Percentiles rank a stretch among this genome's conserved stretches.
Evolutionary conservation across 805 yeast genomes (phyloP).

Genomic region (Scheffersomyces amazonensis): DNA sequence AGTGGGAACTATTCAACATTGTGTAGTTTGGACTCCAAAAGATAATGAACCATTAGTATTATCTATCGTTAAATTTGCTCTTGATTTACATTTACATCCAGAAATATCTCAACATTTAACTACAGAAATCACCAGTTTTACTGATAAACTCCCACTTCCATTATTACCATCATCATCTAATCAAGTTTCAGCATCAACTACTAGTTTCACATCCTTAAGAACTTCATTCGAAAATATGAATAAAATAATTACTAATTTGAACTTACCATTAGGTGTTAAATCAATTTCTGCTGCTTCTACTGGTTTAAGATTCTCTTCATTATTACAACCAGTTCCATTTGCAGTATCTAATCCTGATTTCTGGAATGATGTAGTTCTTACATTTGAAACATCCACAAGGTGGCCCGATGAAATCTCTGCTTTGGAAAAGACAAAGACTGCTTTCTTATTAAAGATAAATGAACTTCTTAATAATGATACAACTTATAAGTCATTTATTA

Average conservation of each 20-base stretch:
- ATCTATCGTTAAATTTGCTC: conserved; percentile 60
- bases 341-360: conserved; percentile 73
- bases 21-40: conserved; percentile 77
- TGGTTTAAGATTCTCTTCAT: conserved; percentile 70
- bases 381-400: conserved; percentile 83
- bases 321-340: conserved; percentile 79
- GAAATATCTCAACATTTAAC: conserved; percentile 33
- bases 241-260: conserved; percentile 44
- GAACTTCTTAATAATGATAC: conserved; percentile 49
- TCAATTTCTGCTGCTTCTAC: conserved; percentile 73
- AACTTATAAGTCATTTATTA: conserved; percentile 55
- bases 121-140: conserved; percentile 44
- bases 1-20: conserved; percentile 86
- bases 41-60: conserved; percentile 60
- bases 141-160: conserved; percentile 55
- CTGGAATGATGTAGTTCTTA: conserved; percentile 76
- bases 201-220: conserved; percentile 30
- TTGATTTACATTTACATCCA: conserved; percentile 61
- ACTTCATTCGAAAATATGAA: conserved; percentile 49
- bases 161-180: conserved; percentile 54
- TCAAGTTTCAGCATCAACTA: conserved; percentile 42
- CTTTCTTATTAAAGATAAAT: conserved; percentile 70
- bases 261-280: conserved; percentile 68
- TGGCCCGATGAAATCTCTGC: conserved; percentile 95
- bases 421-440: conserved; percentile 85